phyloP scores from a whole-genome alignment of 176 grass and related monocot genomes.

The Oryza rufipogon region DNA sequence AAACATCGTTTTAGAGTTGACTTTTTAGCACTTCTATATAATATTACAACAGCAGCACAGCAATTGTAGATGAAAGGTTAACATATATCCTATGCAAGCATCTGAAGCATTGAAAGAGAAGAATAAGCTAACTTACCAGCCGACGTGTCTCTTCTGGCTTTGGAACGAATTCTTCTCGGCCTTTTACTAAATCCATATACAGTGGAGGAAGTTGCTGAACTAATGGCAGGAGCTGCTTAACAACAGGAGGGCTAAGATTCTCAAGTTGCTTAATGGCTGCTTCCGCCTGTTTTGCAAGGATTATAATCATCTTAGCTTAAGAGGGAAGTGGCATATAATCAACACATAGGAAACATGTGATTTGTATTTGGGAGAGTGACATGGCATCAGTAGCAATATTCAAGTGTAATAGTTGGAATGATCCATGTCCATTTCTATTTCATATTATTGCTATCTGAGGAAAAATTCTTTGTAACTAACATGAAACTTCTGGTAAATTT shows the following conservation, averaged over 20 bases:
- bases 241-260: constrained; percentile 83
- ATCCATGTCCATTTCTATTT: neutral
- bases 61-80: neutral
- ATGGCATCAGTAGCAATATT: constrained; percentile 16
- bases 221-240: constrained; percentile 93
- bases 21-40: neutral
- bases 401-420: constrained; percentile 8
- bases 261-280: constrained; percentile 90
- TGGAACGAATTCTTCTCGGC: constrained; percentile 94
- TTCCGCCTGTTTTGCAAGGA: constrained; percentile 70
- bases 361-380: neutral
- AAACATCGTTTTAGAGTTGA: neutral
- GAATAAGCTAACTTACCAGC: constrained; percentile 57
- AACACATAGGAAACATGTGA: constrained; percentile 13
- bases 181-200: constrained; percentile 91
- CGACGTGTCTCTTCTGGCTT: constrained; percentile 90
- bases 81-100: neutral
- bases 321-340: neutral
- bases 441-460: neutral
- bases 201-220: constrained; percentile 93
- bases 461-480: neutral
- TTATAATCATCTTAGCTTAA: constrained; percentile 30
- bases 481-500: constrained; percentile 1
- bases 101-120: constrained; percentile 29
- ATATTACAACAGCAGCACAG: neutral